These are phyloP conservation scores for Triangularia setosa DNA, from an alignment of 2,329 filamentous ascomycete species.

Conservation along the genomic window DNA sequence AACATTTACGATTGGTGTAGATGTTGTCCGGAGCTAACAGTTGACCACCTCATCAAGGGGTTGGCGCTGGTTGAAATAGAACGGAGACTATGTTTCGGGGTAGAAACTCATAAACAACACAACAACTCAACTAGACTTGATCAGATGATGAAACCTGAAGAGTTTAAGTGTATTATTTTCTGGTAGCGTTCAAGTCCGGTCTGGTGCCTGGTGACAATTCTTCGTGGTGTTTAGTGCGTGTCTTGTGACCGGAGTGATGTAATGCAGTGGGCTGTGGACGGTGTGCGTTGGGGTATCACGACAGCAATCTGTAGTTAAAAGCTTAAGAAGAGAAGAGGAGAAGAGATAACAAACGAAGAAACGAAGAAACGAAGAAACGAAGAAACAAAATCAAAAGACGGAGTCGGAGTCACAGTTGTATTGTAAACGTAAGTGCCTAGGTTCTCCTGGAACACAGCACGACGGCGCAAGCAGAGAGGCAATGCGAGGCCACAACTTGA, in stretches of 20 bases:
- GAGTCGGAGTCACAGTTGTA: not conserved
- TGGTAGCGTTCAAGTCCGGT: not conserved
- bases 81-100: not conserved
- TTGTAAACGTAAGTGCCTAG: not conserved
- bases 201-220: not conserved
- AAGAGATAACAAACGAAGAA: not conserved
- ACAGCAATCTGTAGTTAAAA: not conserved
- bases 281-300: not conserved
- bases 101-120: not conserved
- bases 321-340: not conserved
- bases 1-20: slow-evolving; percentile 11
- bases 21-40: not conserved
- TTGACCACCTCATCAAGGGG: not conserved
- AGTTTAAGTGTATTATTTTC: not conserved
- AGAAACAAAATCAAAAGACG: not conserved
- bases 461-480: slow-evolving; percentile 8
- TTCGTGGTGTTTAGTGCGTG: not conserved
- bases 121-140: not conserved
- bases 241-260: not conserved
- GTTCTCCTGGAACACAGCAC: not conserved
- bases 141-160: not conserved
- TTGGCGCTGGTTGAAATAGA: not conserved
- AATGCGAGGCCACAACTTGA: slow-evolving; percentile 13
- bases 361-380: not conserved
- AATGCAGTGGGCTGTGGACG: not conserved